Conservation (phyloP, 257 asterid genomes). For the Primulina eburnea region DNA sequence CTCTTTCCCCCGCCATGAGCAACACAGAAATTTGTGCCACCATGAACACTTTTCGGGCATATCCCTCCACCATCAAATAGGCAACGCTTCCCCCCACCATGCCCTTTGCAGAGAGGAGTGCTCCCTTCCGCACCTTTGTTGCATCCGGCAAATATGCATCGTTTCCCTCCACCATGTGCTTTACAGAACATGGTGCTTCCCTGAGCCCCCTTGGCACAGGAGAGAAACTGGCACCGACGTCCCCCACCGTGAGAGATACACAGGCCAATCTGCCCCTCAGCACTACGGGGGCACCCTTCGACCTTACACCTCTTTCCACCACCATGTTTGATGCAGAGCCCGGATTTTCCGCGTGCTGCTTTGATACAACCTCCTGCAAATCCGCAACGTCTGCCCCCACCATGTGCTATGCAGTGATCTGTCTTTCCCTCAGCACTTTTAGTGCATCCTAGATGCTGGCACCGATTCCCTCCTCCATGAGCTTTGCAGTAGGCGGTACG, state of each 20-base stretch:
- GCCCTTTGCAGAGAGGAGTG: constrained; percentile 89
- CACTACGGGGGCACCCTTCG: constrained; percentile 82
- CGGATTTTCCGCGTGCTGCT: constrained; percentile 92
- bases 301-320: constrained; percentile 90
- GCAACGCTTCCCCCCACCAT: constrained; percentile 96
- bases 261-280: constrained; percentile 83
- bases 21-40: constrained; percentile 84
- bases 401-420: constrained; percentile 78
- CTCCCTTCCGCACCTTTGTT: constrained; percentile 92
- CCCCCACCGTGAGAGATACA: constrained; percentile 98
- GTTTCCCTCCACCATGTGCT: constrained; percentile 92
- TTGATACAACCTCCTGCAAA: constrained; percentile 58
- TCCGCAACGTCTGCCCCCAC: constrained; percentile 81
- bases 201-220: constrained; percentile 74
- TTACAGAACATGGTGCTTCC: constrained; percentile 83
- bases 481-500: constrained; percentile 88
- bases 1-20: constrained; percentile 97
- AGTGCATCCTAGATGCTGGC: constrained; percentile 78
- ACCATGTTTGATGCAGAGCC: constrained; percentile 87
- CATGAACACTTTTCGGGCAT: constrained; percentile 92
- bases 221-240: constrained; percentile 60
- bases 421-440: constrained; percentile 90
- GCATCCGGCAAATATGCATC: constrained; percentile 84
- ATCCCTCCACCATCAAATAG: constrained; percentile 86
- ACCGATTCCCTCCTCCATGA: constrained; percentile 85